Conservation (phyloP, 345 rosid genomes). For the Draba incana region DNA sequence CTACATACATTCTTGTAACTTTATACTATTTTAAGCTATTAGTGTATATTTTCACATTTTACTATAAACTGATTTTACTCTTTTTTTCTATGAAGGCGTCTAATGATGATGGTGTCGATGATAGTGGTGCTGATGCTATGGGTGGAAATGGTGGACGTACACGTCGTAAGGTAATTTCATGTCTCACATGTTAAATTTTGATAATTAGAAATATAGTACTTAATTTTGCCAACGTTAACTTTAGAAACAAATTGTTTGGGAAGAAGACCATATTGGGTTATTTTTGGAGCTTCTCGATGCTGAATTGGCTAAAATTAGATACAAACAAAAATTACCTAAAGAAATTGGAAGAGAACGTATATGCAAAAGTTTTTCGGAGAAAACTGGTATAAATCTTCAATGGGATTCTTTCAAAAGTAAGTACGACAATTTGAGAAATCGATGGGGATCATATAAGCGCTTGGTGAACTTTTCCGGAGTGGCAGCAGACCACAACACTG, state of each 20-base stretch:
- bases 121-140: not conserved
- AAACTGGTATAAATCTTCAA: not conserved
- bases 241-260: not conserved
- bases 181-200: not conserved
- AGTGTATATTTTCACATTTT: no score
- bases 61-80: no score
- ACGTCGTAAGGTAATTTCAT: not conserved
- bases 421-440: not conserved
- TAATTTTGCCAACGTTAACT: no score
- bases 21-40: no score
- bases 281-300: constrained; percentile 17
- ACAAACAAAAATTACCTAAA: constrained; percentile 1
- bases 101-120: not conserved
- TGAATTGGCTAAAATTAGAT: constrained; percentile 2
- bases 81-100: not conserved
- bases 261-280: constrained; percentile 9
- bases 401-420: constrained; percentile 22
- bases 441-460: not conserved
- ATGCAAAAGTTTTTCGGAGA: not conserved
- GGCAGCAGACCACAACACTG: not conserved
- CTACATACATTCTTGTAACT: no score
- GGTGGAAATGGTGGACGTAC: not conserved
- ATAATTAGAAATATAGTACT: not conserved
- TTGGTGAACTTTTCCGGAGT: not conserved
- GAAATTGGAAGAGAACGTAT: not conserved